A percentile compares a stretch with the other conserved stretches of the same genome.
phyloP scores from a whole-genome alignment of 2,329 filamentous ascomycete genomes.

The Phyllosticta ampelicida region DNA sequence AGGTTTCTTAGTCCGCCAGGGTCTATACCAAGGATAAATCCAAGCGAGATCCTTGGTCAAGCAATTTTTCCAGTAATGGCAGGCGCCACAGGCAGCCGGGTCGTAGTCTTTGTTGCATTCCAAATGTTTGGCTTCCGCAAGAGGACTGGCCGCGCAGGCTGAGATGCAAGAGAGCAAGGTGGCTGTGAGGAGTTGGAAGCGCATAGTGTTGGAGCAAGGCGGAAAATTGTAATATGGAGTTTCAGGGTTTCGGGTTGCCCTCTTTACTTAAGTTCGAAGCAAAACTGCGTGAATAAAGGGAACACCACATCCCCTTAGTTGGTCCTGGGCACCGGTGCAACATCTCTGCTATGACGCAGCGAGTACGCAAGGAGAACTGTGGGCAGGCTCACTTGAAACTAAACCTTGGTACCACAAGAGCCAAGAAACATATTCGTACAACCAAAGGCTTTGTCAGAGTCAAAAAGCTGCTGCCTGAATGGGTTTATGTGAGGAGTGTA shows the following conservation, averaged over 20 bases:
- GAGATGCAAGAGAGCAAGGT: not conserved
- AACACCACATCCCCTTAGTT: not conserved
- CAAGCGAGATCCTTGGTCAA: conserved; percentile 1
- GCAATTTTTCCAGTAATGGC: conserved; percentile 7
- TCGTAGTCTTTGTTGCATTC: conserved; percentile 4
- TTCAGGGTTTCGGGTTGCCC: not conserved
- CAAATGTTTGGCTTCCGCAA: not conserved
- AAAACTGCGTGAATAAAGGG: not conserved
- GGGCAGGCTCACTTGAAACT: not conserved
- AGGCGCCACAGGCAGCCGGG: not conserved
- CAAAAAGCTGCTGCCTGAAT: no score
- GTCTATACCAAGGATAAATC: conserved; percentile 2
- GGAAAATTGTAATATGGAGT: not conserved
- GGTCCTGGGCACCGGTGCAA: not conserved
- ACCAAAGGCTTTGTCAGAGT: not conserved
- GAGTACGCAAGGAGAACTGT: not conserved
- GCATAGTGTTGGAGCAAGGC: not conserved
- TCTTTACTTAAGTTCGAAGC: not conserved
- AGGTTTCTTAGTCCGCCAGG: not conserved
- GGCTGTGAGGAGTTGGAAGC: not conserved
- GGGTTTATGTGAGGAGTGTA: no score
- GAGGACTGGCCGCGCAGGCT: not conserved
- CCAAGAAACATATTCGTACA: not conserved
- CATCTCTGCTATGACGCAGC: not conserved
- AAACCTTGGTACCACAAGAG: not conserved